These are phyloP conservation scores for Chlamydomonas asymmetrica DNA, from an alignment of 139 green algal species.

Conservation along the genomic window DNA sequence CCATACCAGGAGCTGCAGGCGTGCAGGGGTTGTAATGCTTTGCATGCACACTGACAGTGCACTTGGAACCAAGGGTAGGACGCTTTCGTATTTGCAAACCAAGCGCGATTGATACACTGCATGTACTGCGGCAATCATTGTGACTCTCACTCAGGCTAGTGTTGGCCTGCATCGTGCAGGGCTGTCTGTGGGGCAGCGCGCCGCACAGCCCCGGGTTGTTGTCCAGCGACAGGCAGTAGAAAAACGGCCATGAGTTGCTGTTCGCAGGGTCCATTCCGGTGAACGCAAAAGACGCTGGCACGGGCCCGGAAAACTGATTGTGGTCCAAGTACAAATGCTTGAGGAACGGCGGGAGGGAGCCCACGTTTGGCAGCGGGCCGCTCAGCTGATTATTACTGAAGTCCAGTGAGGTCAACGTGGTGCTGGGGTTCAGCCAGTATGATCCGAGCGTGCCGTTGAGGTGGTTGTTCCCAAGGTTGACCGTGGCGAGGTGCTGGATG, in stretches of 20 bases:
- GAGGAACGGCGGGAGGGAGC: not conserved
- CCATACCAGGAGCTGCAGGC: not conserved
- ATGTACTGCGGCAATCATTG: not conserved
- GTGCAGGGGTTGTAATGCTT: not conserved
- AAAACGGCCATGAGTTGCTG: not conserved
- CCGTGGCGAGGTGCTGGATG: too few relatives aligned
- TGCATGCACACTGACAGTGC: not conserved
- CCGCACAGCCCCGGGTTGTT: slow-evolving; percentile 17
- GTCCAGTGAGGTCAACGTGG: too few relatives aligned
- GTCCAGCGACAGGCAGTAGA: not conserved
- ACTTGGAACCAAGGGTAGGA: not conserved
- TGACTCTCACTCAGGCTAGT: not conserved
- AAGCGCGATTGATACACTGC: not conserved
- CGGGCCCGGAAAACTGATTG: not conserved
- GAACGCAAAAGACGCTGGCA: not conserved
- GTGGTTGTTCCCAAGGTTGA: too few relatives aligned
- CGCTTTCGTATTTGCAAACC: not conserved
- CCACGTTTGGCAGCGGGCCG: too few relatives aligned
- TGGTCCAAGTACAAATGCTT: not conserved
- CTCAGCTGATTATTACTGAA: too few relatives aligned
- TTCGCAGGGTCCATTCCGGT: not conserved
- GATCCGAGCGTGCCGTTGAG: too few relatives aligned
- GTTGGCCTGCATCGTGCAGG: not conserved
- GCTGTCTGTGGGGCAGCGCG: not conserved
- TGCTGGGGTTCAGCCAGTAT: too few relatives aligned